phyloP scores from a whole-genome alignment of 169 alveolate species.

The Babesia caballi region DNA sequence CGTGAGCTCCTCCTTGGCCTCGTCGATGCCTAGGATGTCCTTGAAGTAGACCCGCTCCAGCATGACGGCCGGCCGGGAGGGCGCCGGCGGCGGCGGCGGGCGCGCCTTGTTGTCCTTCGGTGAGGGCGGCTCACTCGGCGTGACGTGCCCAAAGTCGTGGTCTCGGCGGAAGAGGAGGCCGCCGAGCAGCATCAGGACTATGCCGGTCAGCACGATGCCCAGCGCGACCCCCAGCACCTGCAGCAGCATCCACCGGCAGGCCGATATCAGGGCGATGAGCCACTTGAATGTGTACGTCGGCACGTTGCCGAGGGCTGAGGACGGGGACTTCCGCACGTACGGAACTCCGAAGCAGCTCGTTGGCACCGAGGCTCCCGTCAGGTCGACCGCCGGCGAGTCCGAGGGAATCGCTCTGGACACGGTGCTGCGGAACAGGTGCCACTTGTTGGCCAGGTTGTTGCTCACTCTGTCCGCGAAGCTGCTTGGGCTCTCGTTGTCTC shows the following conservation, averaged over 20 bases:
- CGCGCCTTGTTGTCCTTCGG: neutral
- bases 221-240: slow-evolving; percentile 50
- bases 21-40: slow-evolving; percentile 79
- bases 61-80: slow-evolving; percentile 20
- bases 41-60: slow-evolving; percentile 67
- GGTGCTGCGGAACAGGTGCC: slow-evolving; percentile 15
- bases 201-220: slow-evolving; percentile 45
- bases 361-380: neutral
- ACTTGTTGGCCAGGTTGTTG: slow-evolving; percentile 6
- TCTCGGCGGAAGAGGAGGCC: neutral
- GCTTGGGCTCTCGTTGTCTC: neutral
- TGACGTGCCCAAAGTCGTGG: slow-evolving; percentile 4
- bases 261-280: neutral
- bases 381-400: neutral
- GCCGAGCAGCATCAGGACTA: slow-evolving; percentile 18
- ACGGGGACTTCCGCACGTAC: neutral
- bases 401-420: slow-evolving; percentile 8
- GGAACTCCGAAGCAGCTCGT: neutral
- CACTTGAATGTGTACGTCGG: neutral
- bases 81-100: slow-evolving; percentile 51
- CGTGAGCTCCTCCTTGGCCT: slow-evolving; percentile 88
- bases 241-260: slow-evolving; percentile 25
- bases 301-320: neutral
- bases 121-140: slow-evolving; percentile 11
- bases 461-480: slow-evolving; percentile 18